These are phyloP conservation scores for Purshia tridentata DNA, from an alignment of 306 rosid genomes.

Conservation along the genomic window DNA sequence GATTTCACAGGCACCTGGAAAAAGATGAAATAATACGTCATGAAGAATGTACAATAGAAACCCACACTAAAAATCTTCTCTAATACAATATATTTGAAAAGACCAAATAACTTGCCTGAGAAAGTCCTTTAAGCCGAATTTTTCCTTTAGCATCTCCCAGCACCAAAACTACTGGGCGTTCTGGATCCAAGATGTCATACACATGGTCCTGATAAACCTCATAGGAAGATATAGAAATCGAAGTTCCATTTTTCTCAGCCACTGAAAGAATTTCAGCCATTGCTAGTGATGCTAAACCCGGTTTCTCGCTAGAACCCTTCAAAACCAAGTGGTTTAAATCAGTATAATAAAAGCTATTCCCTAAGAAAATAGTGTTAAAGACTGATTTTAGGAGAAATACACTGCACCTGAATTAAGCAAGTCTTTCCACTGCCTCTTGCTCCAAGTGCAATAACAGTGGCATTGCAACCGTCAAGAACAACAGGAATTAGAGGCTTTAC, in stretches of 20 bases:
- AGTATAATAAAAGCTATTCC: neutral
- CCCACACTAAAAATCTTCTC: neutral
- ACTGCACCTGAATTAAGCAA: conserved; percentile 61
- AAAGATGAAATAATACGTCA: neutral
- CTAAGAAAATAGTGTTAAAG: neutral
- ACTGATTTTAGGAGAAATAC: neutral
- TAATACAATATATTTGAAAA: neutral
- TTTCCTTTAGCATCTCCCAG: conserved; percentile 63
- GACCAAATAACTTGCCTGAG: conserved; percentile 42
- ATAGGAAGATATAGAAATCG: conserved; percentile 59
- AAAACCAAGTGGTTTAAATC: conserved; percentile 24
- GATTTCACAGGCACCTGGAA: conserved; percentile 69
- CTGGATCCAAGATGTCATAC: conserved; percentile 62
- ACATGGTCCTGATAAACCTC: conserved; percentile 80
- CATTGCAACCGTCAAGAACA: conserved; percentile 63
- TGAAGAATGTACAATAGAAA: conserved; percentile 5
- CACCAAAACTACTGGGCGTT: conserved; percentile 52
- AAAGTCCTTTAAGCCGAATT: conserved; percentile 81
- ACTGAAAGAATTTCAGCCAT: conserved; percentile 51
- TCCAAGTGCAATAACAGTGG: conserved; percentile 76
- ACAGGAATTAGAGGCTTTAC: conserved; percentile 61
- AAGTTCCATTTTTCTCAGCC: conserved; percentile 51
- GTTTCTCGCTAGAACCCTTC: conserved; percentile 72
- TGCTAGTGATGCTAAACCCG: conserved; percentile 73
- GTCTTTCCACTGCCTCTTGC: conserved; percentile 91